phyloP scores from a whole-genome alignment of 805 yeast species.

The Yarrowia bubula region DNA sequence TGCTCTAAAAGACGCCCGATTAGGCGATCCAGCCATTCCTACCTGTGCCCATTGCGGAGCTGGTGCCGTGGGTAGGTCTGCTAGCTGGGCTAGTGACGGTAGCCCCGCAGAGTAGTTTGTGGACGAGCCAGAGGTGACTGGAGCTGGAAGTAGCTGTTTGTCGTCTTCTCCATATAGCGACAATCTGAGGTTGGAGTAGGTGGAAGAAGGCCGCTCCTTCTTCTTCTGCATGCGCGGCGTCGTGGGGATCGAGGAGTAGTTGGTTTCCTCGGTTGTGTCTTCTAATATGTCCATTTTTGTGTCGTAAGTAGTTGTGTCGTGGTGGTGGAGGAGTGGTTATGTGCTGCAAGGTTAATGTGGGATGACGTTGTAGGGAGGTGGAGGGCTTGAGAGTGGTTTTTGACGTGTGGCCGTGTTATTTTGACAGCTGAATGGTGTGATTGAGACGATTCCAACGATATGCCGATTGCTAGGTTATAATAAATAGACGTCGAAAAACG shows the following conservation, averaged over 20 bases:
- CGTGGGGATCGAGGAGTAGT: conserved; percentile 7
- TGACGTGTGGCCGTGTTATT: too few species aligned
- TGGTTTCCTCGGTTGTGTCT: conserved; percentile 22
- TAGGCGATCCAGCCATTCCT: conserved; percentile 12
- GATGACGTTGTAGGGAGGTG: not conserved
- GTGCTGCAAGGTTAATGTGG: conserved; percentile 14
- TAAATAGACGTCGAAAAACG: too few species aligned
- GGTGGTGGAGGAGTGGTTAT: not conserved
- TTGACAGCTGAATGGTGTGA: too few species aligned
- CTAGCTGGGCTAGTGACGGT: not conserved
- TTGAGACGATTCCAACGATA: too few species aligned
- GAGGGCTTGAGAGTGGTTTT: not conserved
- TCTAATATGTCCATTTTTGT: conserved; percentile 5
- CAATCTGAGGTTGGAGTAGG: conserved; percentile 18
- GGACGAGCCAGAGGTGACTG: not conserved
- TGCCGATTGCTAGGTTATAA: too few species aligned
- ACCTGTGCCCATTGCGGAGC: conserved; percentile 12
- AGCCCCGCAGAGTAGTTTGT: conserved; percentile 15
- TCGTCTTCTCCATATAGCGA: conserved; percentile 16
- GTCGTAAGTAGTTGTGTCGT: not conserved
- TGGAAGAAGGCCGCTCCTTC: conserved; percentile 24
- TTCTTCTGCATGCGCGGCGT: conserved; percentile 22
- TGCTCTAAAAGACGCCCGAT: not conserved
- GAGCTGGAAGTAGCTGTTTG: conserved; percentile 4
- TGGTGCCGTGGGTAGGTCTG: conserved; percentile 5